Evolutionary conservation across 768 basidiomycete species (phyloP).

Genomic region (Tephrocybe sp.): DNA sequence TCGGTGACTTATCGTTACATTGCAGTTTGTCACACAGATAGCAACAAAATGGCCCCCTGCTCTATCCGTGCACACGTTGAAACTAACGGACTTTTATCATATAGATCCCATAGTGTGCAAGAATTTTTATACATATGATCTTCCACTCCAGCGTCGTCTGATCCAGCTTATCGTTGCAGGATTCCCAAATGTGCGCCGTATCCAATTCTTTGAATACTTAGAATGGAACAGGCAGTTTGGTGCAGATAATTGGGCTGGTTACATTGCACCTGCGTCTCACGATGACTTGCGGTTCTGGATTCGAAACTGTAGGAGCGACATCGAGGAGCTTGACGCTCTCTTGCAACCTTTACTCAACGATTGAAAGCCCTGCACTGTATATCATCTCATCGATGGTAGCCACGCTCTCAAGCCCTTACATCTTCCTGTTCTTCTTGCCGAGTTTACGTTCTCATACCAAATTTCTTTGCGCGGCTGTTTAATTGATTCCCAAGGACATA

Average conservation of each 20-base stretch:
- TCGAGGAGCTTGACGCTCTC: slow-evolving; percentile 9
- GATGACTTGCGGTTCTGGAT: neutral
- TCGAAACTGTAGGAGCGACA: neutral
- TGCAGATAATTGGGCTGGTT: slow-evolving; percentile 7
- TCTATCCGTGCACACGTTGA: slow-evolving; percentile 6
- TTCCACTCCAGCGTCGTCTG: slow-evolving; percentile 7
- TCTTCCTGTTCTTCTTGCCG: no score
- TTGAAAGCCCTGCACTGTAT: no score
- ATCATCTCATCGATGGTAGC: no score
- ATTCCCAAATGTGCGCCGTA: slow-evolving; percentile 13
- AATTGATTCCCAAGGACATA: no score
- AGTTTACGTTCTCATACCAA: no score
- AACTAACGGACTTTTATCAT: neutral
- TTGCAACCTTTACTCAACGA: slow-evolving; percentile 1
- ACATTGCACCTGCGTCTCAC: neutral
- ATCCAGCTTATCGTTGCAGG: neutral
- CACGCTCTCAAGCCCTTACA: no score
- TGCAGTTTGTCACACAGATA: slow-evolving; percentile 3
- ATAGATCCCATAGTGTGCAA: neutral
- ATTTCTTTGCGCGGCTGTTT: no score
- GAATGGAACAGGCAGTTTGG: slow-evolving; percentile 6
- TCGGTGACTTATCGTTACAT: neutral
- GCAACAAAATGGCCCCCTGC: slow-evolving; percentile 9
- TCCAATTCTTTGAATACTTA: slow-evolving; percentile 5
- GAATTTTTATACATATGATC: neutral